phyloP scores from a whole-genome alignment of 78 protist genomes.

The Capsaspora owczarzaki region DNA sequence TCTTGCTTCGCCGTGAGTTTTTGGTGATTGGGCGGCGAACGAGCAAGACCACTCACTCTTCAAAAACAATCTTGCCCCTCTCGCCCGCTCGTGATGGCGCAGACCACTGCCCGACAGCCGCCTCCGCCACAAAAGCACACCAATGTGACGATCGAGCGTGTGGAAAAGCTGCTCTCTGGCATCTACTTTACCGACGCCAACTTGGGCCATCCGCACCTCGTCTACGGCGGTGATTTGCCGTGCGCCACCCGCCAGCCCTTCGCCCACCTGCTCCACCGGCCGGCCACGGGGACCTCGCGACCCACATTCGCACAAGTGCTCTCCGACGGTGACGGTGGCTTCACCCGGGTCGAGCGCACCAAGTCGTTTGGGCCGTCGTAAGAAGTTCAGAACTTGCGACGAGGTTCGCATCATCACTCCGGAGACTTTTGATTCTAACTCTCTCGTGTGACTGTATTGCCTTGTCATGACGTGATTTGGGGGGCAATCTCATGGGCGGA shows the following conservation, averaged over 20 bases:
- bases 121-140: no score
- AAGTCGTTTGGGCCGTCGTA: neutral
- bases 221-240: neutral
- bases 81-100: no score
- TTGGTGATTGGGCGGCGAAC: no score
- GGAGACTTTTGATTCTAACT: neutral
- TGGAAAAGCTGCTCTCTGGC: slow-evolving; percentile 40
- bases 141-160: slow-evolving; percentile 31
- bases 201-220: neutral
- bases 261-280: no score
- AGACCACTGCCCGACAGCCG: no score
- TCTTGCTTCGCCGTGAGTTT: no score
- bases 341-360: neutral
- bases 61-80: no score
- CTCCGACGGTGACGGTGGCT: neutral
- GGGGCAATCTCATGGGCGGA: neutral
- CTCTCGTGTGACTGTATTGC: neutral
- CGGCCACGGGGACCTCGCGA: no score
- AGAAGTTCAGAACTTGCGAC: neutral
- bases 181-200: slow-evolving; percentile 41
- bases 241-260: no score
- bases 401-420: neutral
- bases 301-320: neutral
- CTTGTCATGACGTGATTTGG: neutral
- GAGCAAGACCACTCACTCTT: no score